These are phyloP conservation scores for Coemansia linderi DNA, from an alignment of 371 early-diverging fungal species.

Conservation along the genomic window DNA sequence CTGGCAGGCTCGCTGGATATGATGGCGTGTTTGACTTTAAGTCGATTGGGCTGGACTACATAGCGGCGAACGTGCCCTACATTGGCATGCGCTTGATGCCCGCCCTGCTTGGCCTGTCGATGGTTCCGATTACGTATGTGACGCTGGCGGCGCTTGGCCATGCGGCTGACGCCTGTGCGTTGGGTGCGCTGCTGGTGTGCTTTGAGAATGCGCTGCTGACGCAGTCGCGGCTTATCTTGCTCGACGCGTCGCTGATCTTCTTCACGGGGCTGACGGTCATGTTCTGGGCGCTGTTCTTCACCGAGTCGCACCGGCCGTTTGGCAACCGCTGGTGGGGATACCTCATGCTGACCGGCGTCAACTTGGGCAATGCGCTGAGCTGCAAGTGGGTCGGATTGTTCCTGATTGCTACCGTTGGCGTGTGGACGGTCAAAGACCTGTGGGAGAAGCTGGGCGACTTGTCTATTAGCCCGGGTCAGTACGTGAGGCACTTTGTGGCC, in stretches of 20 bases:
- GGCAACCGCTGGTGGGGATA: conserved; percentile 70
- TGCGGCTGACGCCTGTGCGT: conserved; percentile 63
- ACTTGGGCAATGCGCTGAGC: conserved; percentile 67
- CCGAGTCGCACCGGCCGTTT: conserved; percentile 61
- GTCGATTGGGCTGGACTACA: conserved; percentile 77
- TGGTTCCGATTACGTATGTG: conserved; percentile 77
- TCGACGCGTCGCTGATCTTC: conserved; percentile 87
- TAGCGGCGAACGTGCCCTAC: conserved; percentile 77
- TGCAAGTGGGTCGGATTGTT: conserved; percentile 95
- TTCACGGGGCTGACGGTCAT: conserved; percentile 79
- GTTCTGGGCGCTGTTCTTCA: conserved; percentile 76
- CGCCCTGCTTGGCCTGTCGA: conserved; percentile 71
- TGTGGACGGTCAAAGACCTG: conserved; percentile 82
- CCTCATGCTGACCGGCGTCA: conserved; percentile 70
- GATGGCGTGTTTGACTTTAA: conserved; percentile 88
- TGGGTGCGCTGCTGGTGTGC: conserved; percentile 59
- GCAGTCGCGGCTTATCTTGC: conserved; percentile 85
- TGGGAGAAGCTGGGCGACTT: conserved; percentile 84
- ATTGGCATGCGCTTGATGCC: conserved; percentile 80
- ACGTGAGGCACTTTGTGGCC: conserved; percentile 57
- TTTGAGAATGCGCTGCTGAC: conserved; percentile 84
- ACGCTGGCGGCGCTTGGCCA: conserved; percentile 76
- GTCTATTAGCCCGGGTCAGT: conserved; percentile 56
- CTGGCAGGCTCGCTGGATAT: conserved; percentile 77
- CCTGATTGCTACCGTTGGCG: conserved; percentile 79